These are phyloP conservation scores for Senna tora DNA, from an alignment of 306 rosid genomes.

Conservation along the genomic window DNA sequence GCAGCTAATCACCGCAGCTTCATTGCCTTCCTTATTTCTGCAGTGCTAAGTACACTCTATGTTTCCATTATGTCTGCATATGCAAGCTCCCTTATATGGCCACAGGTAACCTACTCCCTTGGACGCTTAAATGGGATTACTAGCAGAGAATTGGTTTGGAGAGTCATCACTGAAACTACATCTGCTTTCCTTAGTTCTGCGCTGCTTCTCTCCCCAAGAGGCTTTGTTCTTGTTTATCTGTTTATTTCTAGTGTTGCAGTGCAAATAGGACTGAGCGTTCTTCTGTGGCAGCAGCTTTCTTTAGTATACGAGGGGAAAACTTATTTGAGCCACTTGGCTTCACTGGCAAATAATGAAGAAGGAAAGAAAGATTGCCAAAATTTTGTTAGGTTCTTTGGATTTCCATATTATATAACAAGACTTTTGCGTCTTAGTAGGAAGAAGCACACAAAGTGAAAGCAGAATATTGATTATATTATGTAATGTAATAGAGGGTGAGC, in stretches of 20 bases:
- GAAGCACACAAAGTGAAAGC: constrained; percentile 58
- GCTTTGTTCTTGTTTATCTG: constrained; percentile 73
- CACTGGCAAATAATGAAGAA: constrained; percentile 47
- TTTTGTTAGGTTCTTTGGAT: constrained; percentile 71
- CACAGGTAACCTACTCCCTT: constrained; percentile 44
- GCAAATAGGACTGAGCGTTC: constrained; percentile 69
- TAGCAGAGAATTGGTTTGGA: constrained; percentile 39
- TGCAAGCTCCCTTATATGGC: constrained; percentile 61
- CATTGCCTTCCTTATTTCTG: constrained; percentile 81
- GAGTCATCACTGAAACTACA: constrained; percentile 43
- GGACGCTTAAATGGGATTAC: constrained; percentile 33
- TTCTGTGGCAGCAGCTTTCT: constrained; percentile 93
- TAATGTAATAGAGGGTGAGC: constrained; percentile 3
- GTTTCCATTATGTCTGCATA: constrained; percentile 67
- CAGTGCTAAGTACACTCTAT: constrained; percentile 67
- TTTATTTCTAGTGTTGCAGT: constrained; percentile 75
- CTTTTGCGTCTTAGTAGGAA: constrained; percentile 54
- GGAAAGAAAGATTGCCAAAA: constrained; percentile 82
- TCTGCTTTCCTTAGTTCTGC: constrained; percentile 63
- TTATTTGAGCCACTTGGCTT: constrained; percentile 61
- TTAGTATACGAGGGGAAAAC: constrained; percentile 80
- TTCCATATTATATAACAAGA: constrained; percentile 59
- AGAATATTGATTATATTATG: background rate
- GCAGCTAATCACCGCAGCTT: constrained; percentile 88
- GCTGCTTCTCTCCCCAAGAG: constrained; percentile 66